A percentile compares a stretch with the other conserved stretches of the same genome.
Evolutionary conservation across 805 yeast species (phyloP).

Genomic region (Wickerhamiella sergipiensis): DNA sequence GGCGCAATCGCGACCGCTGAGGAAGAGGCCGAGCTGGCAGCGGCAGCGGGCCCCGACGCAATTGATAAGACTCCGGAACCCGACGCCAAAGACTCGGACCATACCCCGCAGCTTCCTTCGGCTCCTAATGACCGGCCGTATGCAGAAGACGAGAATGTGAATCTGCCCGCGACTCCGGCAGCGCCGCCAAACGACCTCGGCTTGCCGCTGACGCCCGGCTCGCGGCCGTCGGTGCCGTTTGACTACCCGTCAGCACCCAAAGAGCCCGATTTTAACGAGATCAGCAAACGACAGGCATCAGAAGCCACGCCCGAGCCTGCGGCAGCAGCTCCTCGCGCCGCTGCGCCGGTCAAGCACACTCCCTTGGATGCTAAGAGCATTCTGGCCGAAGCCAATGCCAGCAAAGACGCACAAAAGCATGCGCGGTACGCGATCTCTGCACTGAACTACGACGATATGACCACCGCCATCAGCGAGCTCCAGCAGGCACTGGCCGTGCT

Average conservation of each 20-base stretch:
- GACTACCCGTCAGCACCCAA: slow-evolving; percentile 8
- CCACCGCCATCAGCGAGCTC: slow-evolving; percentile 49
- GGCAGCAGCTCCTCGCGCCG: background rate
- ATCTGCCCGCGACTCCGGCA: slow-evolving; percentile 12
- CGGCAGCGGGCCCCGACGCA: background rate
- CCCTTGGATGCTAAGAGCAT: slow-evolving; percentile 8
- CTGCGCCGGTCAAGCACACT: background rate
- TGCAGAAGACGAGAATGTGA: slow-evolving; percentile 2
- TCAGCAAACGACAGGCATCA: background rate
- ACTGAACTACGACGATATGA: slow-evolving; percentile 50
- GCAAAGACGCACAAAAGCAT: slow-evolving; percentile 40
- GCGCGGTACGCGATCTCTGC: slow-evolving; percentile 66
- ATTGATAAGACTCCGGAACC: background rate
- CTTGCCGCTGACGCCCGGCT: slow-evolving; percentile 5
- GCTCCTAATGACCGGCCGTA: background rate
- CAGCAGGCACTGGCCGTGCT: slow-evolving; percentile 32
- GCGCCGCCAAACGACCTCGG: slow-evolving; percentile 10
- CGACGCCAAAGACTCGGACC: no score
- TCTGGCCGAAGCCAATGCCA: slow-evolving; percentile 25
- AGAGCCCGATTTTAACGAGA: background rate
- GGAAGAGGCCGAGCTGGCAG: slow-evolving; percentile 6
- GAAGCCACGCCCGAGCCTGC: background rate
- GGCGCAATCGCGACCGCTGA: background rate
- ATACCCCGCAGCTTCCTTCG: background rate
- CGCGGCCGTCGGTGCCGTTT: slow-evolving; percentile 7